Percentiles rank a stretch among this genome's conserved stretches.
Evolutionary conservation across 2,329 filamentous ascomycete genomes (phyloP).

Genomic region (Metarhizium anisopliae): DNA sequence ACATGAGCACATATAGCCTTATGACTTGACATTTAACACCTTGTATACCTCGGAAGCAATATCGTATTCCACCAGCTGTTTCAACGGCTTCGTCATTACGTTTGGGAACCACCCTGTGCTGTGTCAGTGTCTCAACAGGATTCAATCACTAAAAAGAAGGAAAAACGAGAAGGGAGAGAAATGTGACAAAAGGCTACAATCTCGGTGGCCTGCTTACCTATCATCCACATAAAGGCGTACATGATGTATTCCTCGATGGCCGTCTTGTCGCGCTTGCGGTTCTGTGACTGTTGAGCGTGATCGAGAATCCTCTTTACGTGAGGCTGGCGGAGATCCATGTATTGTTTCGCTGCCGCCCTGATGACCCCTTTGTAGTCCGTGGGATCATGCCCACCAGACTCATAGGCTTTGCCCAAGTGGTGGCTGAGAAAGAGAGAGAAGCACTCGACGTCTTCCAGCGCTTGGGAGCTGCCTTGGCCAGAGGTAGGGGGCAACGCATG

Average conservation of each 20-base stretch:
- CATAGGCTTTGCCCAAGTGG: constrained; percentile 4
- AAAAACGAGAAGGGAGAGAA: not conserved
- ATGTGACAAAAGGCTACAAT: not conserved
- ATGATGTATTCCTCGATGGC: constrained; percentile 10
- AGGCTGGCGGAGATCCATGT: constrained; percentile 11
- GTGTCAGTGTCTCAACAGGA: not conserved
- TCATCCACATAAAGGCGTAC: constrained; percentile 11
- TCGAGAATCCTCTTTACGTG: constrained; percentile 11
- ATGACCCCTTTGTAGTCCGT: constrained; percentile 7
- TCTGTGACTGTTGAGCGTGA: constrained; percentile 7
- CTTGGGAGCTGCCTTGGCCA: constrained; percentile 13
- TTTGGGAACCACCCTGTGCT: constrained; percentile 10
- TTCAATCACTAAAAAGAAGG: not conserved
- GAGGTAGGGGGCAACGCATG: constrained; percentile 13
- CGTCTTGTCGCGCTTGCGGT: constrained; percentile 11
- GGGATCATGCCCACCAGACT: not conserved
- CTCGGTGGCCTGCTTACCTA: constrained; percentile 7
- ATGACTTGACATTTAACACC: not conserved
- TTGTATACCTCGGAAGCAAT: constrained; percentile 10
- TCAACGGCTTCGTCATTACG: constrained; percentile 4
- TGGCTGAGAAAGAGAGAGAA: constrained; percentile 11
- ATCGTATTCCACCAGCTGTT: constrained; percentile 9
- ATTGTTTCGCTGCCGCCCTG: constrained; percentile 10
- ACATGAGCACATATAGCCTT: too few relatives aligned
- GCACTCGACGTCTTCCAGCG: constrained; percentile 12